Evolutionary conservation across 257 asterid genomes (phyloP).

Genomic region (Cordia subcordata): DNA sequence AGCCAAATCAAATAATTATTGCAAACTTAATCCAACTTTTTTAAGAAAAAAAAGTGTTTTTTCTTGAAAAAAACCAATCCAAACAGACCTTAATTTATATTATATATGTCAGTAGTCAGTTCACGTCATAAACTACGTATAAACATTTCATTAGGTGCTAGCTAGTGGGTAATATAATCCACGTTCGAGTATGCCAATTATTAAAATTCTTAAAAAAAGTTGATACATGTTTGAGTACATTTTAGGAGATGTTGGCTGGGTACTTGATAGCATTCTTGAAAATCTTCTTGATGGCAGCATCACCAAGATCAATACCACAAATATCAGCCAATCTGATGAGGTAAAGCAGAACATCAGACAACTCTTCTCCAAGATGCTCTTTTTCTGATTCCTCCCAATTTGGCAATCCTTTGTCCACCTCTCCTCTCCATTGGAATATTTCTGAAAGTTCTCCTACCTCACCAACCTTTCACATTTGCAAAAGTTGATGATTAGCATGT

Average conservation of each 20-base stretch:
- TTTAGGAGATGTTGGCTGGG: constrained; percentile 21
- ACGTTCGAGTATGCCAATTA: too few species aligned
- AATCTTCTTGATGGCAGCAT: constrained; percentile 46
- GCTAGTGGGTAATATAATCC: too few species aligned
- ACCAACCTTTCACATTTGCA: constrained; percentile 34
- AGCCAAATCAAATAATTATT: too few species aligned
- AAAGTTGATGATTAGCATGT: too few species aligned
- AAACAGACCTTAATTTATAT: too few species aligned
- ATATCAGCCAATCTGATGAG: constrained; percentile 53
- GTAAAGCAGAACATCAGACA: constrained; percentile 55
- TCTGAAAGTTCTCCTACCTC: constrained; percentile 62
- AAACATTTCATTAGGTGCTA: too few species aligned
- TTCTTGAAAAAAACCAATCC: too few species aligned
- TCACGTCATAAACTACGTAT: too few species aligned
- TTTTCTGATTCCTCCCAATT: constrained; percentile 57
- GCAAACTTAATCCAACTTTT: too few species aligned
- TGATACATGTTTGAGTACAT: neutral
- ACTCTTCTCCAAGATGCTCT: constrained; percentile 60
- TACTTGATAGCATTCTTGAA: constrained; percentile 45
- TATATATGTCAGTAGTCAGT: too few species aligned
- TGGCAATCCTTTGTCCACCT: constrained; percentile 53
- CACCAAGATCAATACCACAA: constrained; percentile 53
- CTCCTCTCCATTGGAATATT: constrained; percentile 66
- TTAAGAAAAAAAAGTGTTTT: too few species aligned
- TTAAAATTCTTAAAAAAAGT: too few species aligned